Evolutionary conservation across 495 filamentous ascomycete genomes (phyloP).

Genomic region (Thermothielavioides terrestris): DNA sequence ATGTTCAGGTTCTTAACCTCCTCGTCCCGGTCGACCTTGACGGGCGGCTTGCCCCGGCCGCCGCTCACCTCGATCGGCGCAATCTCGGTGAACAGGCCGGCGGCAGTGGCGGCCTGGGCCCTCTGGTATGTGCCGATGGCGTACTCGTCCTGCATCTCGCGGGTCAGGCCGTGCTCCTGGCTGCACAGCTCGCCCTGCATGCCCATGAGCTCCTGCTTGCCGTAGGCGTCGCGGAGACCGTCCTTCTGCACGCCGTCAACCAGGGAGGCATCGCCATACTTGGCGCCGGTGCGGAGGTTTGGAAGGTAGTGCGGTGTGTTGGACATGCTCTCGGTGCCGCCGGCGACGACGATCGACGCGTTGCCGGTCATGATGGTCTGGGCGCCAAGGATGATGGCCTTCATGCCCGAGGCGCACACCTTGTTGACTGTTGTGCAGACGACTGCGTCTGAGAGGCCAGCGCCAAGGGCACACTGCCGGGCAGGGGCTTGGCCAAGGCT

Average conservation of each 20-base stretch:
- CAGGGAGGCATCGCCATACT: slow-evolving; percentile 79
- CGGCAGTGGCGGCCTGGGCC: slow-evolving; percentile 74
- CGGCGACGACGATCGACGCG: slow-evolving; percentile 81
- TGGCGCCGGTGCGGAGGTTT: slow-evolving; percentile 68
- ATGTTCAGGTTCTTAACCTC: slow-evolving; percentile 97
- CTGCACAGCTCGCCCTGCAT: slow-evolving; percentile 87
- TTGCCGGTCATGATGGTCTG: slow-evolving; percentile 96
- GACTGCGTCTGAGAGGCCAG: slow-evolving; percentile 67
- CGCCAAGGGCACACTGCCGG: slow-evolving; percentile 82
- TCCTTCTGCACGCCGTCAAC: slow-evolving; percentile 89
- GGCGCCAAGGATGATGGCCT: slow-evolving; percentile 88
- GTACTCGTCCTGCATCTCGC: slow-evolving; percentile 85
- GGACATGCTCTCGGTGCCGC: slow-evolving; percentile 95
- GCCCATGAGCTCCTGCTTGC: slow-evolving; percentile 89
- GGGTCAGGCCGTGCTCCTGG: slow-evolving; percentile 66
- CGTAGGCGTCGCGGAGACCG: slow-evolving; percentile 84
- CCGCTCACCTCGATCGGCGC: slow-evolving; percentile 80
- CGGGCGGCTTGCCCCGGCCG: slow-evolving; percentile 78
- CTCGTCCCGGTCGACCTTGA: slow-evolving; percentile 77
- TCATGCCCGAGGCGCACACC: slow-evolving; percentile 89
- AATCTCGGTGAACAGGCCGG: slow-evolving; percentile 80
- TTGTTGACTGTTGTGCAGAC: slow-evolving; percentile 96
- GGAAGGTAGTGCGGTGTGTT: slow-evolving; percentile 96
- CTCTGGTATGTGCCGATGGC: slow-evolving; percentile 87
- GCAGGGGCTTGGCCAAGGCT: slow-evolving; percentile 96